These are phyloP conservation scores for Apiospora phragmitis DNA, from an alignment of 2,329 filamentous ascomycete genomes.

Conservation along the genomic window DNA sequence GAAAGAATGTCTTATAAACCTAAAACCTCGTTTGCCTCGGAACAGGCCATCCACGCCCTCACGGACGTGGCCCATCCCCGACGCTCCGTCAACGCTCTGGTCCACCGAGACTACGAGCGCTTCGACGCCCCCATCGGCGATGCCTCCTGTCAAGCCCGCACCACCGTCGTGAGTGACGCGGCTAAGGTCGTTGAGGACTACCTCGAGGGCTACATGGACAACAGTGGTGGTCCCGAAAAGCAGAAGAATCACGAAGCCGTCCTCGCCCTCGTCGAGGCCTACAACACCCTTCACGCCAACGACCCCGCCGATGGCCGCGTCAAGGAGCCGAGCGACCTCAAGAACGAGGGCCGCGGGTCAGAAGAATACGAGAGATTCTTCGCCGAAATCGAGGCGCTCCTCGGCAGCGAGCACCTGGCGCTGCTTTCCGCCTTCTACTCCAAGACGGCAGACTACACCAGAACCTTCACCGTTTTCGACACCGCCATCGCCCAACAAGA, in stretches of 20 bases:
- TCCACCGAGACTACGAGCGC: background rate
- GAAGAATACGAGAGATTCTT: background rate
- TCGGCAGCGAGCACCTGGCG: background rate
- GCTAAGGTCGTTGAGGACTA: background rate
- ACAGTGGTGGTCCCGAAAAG: too few species aligned
- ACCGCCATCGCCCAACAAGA: too few species aligned
- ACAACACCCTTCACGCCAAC: background rate
- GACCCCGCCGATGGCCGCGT: background rate
- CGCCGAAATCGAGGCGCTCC: background rate
- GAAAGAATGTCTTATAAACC: background rate
- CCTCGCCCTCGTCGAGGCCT: background rate
- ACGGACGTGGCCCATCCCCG: too few species aligned
- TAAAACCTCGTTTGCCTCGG: background rate
- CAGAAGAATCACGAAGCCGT: background rate
- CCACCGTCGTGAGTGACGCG: background rate
- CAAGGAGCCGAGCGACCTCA: background rate
- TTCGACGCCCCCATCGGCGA: background rate
- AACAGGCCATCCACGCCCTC: background rate
- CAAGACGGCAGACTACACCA: background rate
- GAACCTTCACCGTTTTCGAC: too few species aligned
- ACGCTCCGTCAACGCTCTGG: background rate
- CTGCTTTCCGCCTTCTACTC: background rate
- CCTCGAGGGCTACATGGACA: background rate
- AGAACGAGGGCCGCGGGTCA: background rate
- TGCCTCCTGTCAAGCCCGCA: background rate